phyloP scores from a whole-genome alignment of 352 stramenopile species.

The Globisporangium uncinulatum region DNA sequence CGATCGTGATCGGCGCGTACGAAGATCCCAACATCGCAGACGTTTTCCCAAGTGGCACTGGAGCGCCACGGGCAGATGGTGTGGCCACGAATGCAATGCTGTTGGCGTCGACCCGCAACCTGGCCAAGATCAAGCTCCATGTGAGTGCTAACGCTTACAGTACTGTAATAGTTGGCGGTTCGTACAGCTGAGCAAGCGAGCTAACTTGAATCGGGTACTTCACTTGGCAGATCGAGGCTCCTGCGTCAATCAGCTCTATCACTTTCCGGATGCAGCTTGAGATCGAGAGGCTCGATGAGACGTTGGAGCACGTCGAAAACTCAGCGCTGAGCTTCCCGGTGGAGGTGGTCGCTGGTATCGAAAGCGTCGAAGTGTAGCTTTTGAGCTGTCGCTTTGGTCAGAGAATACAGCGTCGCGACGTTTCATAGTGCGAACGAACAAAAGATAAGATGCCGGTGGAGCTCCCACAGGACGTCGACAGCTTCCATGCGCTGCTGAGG shows the following conservation, averaged over 20 bases:
- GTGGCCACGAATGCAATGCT: constrained; percentile 44
- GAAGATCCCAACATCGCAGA: constrained; percentile 82
- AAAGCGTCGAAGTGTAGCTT: background rate
- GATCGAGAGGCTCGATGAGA: constrained; percentile 60
- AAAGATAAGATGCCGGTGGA: constrained; percentile 23
- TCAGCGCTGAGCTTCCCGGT: constrained; percentile 39
- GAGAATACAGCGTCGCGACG: background rate
- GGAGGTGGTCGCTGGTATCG: constrained; percentile 36
- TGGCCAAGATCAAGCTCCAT: constrained; percentile 47
- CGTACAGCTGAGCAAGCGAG: background rate
- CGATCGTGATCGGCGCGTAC: constrained; percentile 67
- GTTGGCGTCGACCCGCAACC: constrained; percentile 39
- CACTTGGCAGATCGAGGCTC: constrained; percentile 14
- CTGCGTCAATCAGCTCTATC: constrained; percentile 10
- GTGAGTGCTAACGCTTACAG: constrained; percentile 16
- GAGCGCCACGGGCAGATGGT: constrained; percentile 10
- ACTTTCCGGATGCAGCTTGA: constrained; percentile 51
- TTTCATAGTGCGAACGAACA: background rate
- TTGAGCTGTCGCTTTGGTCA: background rate
- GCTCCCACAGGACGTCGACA: constrained; percentile 32
- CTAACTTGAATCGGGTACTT: background rate
- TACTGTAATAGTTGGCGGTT: background rate
- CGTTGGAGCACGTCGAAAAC: constrained; percentile 48
- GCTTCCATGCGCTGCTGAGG: constrained; percentile 46
- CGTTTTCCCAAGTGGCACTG: constrained; percentile 40